Conservation (phyloP, 192 early-diverging fungal species). For the Podila clonocystis region DNA sequence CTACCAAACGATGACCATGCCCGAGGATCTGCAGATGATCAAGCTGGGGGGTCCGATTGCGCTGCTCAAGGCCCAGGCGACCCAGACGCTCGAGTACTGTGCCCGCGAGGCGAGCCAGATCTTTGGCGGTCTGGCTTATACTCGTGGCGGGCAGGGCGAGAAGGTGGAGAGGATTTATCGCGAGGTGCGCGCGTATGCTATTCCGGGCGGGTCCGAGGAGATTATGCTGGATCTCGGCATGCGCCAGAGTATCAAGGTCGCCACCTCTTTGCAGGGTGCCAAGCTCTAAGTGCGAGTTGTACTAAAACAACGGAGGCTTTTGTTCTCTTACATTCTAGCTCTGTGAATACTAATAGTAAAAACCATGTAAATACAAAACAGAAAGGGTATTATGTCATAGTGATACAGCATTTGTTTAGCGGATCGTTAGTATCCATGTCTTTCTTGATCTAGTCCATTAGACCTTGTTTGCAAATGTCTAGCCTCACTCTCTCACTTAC, state of each 20-base stretch:
- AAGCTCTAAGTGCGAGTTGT: not conserved
- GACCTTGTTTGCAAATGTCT: too few species aligned
- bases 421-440: too few species aligned
- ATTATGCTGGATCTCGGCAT: conserved; percentile 92
- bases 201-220: conserved; percentile 90
- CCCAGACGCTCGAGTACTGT: conserved; percentile 89
- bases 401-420: too few species aligned
- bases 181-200: conserved; percentile 85
- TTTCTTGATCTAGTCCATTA: too few species aligned
- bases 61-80: conserved; percentile 83
- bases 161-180: conserved; percentile 86
- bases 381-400: too few species aligned
- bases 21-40: conserved; percentile 73
- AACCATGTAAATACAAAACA: not conserved
- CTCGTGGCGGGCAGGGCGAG: conserved; percentile 78
- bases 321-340: not conserved
- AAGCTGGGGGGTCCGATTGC: conserved; percentile 89
- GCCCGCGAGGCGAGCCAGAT: conserved; percentile 91
- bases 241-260: conserved; percentile 79
- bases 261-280: not conserved
- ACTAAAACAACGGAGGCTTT: not conserved
- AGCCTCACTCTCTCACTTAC: too few species aligned
- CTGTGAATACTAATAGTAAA: not conserved
- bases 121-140: conserved; percentile 86
- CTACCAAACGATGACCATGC: conserved; percentile 78